Percentiles rank a stretch among this genome's conserved stretches.
These are phyloP conservation scores for Brassica juncea DNA, from an alignment of 345 rosid genomes.

Conservation along the genomic window DNA sequence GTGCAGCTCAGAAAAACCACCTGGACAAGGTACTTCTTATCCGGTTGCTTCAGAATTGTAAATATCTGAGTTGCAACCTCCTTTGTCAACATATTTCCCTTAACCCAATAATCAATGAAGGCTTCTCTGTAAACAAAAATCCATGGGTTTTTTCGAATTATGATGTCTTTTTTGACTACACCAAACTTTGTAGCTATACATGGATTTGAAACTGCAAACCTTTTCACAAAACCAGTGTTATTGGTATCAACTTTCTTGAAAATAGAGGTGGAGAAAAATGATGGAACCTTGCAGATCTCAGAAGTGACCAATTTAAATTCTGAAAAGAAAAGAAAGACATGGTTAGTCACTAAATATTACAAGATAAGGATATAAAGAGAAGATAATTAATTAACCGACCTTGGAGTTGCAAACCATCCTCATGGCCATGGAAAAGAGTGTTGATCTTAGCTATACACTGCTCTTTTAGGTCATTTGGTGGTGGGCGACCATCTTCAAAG, in stretches of 20 bases:
- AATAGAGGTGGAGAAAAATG: constrained; percentile 72
- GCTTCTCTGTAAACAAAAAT: constrained; percentile 57
- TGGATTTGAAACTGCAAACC: constrained; percentile 49
- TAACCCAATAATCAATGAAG: constrained; percentile 79
- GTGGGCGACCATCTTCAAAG: constrained; percentile 85
- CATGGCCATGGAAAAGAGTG: constrained; percentile 64
- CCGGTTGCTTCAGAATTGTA: constrained; percentile 74
- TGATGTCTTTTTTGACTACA: neutral
- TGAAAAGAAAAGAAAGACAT: constrained; percentile 29
- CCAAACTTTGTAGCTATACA: neutral
- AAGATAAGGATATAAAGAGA: neutral
- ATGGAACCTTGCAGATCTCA: constrained; percentile 92
- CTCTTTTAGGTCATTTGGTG: constrained; percentile 76
- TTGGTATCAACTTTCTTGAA: constrained; percentile 74
- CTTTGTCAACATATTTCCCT: constrained; percentile 73
- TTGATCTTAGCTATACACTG: constrained; percentile 62
- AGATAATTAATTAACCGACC: constrained; percentile 45
- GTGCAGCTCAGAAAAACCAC: constrained; percentile 41
- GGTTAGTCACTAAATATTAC: neutral
- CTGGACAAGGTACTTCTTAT: constrained; percentile 74
- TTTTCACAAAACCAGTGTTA: constrained; percentile 62
- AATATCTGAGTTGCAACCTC: constrained; percentile 70
- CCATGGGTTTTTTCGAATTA: neutral
- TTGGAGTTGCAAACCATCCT: constrained; percentile 67
- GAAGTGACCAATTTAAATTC: constrained; percentile 71